These are phyloP conservation scores for Cystobasidium slooffiae DNA, from an alignment of 1,284 basidiomycete genomes.

Conservation along the genomic window DNA sequence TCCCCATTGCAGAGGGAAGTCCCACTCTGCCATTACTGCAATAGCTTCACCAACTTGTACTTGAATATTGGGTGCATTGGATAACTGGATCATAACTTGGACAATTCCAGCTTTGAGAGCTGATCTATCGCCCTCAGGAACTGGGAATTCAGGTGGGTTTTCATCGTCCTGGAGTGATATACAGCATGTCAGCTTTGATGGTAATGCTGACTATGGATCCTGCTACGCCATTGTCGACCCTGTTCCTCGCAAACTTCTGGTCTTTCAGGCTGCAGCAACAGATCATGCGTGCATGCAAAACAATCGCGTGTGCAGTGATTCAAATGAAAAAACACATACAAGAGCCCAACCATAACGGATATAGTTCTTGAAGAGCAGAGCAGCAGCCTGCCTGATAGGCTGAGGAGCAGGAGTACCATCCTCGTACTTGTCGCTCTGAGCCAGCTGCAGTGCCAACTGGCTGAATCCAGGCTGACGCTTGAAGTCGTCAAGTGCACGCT, in stretches of 20 bases:
- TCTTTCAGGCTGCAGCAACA: not conserved
- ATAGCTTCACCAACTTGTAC: conserved; percentile 88
- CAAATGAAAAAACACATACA: conserved; percentile 61
- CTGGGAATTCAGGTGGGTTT: conserved; percentile 60
- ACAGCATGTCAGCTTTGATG: conserved; percentile 18
- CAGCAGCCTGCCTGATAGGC: conserved; percentile 72
- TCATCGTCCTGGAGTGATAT: conserved; percentile 61
- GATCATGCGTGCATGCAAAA: conserved; percentile 3
- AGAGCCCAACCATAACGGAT: conserved; percentile 84
- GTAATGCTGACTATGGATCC: not conserved
- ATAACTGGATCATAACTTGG: conserved; percentile 78
- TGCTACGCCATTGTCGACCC: not conserved
- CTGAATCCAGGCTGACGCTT: conserved; percentile 80
- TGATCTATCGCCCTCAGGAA: conserved; percentile 68
- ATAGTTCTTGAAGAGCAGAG: conserved; percentile 86
- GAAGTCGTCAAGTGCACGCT: conserved; percentile 70
- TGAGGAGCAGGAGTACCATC: conserved; percentile 49
- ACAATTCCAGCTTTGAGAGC: conserved; percentile 72
- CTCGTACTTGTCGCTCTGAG: conserved; percentile 70
- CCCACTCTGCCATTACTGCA: conserved; percentile 79
- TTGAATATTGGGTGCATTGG: conserved; percentile 62
- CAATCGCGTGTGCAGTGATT: not conserved
- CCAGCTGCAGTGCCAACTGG: conserved; percentile 69
- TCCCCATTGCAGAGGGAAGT: conserved; percentile 84
- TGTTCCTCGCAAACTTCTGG: not conserved